These are phyloP conservation scores for Fagopyrum homotropicum DNA, from an alignment of 148 eudicot species.

Conservation along the genomic window DNA sequence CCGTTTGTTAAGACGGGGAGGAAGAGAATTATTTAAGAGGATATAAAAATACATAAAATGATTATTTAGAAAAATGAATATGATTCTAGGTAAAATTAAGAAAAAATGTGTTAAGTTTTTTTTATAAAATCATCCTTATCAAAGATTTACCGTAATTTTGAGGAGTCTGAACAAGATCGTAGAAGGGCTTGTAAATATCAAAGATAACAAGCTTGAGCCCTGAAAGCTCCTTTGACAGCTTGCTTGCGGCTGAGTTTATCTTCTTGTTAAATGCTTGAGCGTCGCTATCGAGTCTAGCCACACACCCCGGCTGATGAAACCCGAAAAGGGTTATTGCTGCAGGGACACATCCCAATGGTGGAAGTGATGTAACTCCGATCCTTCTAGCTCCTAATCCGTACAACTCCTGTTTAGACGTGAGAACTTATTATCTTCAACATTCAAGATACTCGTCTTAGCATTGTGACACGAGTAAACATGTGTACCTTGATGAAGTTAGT, in stretches of 20 bases:
- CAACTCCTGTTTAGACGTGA: slow-evolving; percentile 31
- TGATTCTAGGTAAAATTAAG: too few relatives aligned
- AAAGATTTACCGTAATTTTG: slow-evolving; percentile 42
- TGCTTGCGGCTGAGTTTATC: slow-evolving; percentile 52
- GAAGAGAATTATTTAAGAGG: too few relatives aligned
- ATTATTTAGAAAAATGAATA: too few relatives aligned
- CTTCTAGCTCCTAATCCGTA: slow-evolving; percentile 75
- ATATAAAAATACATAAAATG: too few relatives aligned
- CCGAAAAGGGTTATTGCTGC: slow-evolving; percentile 63
- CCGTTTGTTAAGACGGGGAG: too few relatives aligned
- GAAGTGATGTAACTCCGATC: slow-evolving; percentile 86
- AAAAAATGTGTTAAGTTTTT: too few relatives aligned
- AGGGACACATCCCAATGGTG: slow-evolving; percentile 85
- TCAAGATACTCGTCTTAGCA: too few relatives aligned
- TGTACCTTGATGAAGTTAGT: slow-evolving; percentile 53
- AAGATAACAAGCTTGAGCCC: slow-evolving; percentile 71
- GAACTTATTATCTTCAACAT: too few relatives aligned
- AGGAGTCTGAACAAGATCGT: slow-evolving; percentile 56
- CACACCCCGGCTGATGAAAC: slow-evolving; percentile 53
- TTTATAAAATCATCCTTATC: too few relatives aligned
- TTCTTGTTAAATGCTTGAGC: slow-evolving; percentile 80
- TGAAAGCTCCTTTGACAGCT: slow-evolving; percentile 50
- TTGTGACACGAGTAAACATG: neutral
- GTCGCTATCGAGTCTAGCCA: slow-evolving; percentile 50
- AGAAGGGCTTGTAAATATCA: slow-evolving; percentile 79